A percentile compares a stretch with the other conserved stretches of the same genome.
phyloP scores from a whole-genome alignment of 2,329 filamentous ascomycete species.

The Diaporthe caulivora region DNA sequence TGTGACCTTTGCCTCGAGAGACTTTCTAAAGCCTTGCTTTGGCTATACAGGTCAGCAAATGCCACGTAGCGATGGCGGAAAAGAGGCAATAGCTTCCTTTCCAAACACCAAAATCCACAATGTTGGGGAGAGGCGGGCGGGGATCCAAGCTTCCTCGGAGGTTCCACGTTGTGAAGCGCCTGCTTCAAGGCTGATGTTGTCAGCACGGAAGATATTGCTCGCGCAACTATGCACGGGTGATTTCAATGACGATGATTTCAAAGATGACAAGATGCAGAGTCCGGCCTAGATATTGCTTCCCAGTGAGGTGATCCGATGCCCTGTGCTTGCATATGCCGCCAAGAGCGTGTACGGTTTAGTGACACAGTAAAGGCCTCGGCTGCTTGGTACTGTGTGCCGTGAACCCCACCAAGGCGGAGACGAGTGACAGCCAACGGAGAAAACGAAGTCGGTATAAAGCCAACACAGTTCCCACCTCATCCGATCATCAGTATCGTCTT shows the following conservation, averaged over 20 bases:
- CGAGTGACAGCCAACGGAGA: constrained; percentile 14
- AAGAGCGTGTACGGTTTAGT: background rate
- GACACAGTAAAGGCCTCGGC: background rate
- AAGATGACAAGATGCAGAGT: background rate
- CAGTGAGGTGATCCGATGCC: background rate
- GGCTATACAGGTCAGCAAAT: background rate
- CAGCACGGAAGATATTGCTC: background rate
- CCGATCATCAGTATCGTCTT: background rate
- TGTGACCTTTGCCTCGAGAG: too few relatives aligned
- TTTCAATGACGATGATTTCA: background rate
- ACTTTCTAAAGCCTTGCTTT: background rate
- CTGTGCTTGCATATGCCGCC: background rate
- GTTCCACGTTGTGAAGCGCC: background rate
- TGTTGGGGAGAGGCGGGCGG: background rate
- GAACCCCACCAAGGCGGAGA: constrained; percentile 5
- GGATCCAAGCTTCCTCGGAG: background rate
- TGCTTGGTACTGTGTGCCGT: background rate
- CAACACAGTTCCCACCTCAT: background rate
- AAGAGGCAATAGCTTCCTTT: background rate
- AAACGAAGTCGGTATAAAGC: background rate
- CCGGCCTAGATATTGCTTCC: background rate
- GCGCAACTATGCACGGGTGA: background rate
- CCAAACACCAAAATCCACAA: background rate
- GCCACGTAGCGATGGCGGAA: background rate
- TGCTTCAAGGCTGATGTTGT: background rate